These are phyloP conservation scores for Yarrowia sp. DNA, from an alignment of 805 yeast genomes.

Conservation along the genomic window DNA sequence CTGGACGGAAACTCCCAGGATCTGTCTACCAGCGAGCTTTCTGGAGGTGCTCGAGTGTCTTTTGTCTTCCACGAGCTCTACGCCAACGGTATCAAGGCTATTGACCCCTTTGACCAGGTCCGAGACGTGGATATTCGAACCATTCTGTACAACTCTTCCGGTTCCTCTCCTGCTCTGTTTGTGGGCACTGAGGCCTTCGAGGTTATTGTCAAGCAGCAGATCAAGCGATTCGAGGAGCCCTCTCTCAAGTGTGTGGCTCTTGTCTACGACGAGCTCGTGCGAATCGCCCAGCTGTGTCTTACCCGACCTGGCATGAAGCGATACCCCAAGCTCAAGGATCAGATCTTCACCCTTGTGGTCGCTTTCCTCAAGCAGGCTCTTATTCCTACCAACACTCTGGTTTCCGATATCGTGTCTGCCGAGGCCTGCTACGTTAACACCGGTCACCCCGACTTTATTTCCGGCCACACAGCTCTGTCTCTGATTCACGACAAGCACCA, in stretches of 20 bases:
- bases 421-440: slow-evolving; percentile 96
- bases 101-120: slow-evolving; percentile 96
- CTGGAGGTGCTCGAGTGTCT: slow-evolving; percentile 98
- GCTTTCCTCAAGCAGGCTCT: slow-evolving; percentile 80
- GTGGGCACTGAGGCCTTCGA: slow-evolving; percentile 98
- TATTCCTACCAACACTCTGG: slow-evolving; percentile 86
- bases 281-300: slow-evolving; percentile 86
- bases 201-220: slow-evolving; percentile 90
- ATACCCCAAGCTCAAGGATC: slow-evolving; percentile 91
- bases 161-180: slow-evolving; percentile 92
- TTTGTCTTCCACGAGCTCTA: slow-evolving; percentile 97
- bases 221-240: slow-evolving; percentile 93
- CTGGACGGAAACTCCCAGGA: slow-evolving; percentile 94
- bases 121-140: slow-evolving; percentile 96
- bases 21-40: slow-evolving; percentile 83
- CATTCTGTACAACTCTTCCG: slow-evolving; percentile 95
- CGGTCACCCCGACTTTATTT: slow-evolving; percentile 94
- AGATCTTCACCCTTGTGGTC: slow-evolving; percentile 79
- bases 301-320: slow-evolving; percentile 82
- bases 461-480: slow-evolving; percentile 93
- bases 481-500: slow-evolving; percentile 89
- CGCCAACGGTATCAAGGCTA: slow-evolving; percentile 87
- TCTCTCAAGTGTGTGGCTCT: slow-evolving; percentile 85
- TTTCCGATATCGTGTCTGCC: slow-evolving; percentile 77
- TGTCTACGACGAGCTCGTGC: slow-evolving; percentile 91